Evolutionary conservation across 2,329 filamentous ascomycete species (phyloP), one percentile per base, ranked within the genome.

Genomic region (Colletotrichum musicola): DNA sequence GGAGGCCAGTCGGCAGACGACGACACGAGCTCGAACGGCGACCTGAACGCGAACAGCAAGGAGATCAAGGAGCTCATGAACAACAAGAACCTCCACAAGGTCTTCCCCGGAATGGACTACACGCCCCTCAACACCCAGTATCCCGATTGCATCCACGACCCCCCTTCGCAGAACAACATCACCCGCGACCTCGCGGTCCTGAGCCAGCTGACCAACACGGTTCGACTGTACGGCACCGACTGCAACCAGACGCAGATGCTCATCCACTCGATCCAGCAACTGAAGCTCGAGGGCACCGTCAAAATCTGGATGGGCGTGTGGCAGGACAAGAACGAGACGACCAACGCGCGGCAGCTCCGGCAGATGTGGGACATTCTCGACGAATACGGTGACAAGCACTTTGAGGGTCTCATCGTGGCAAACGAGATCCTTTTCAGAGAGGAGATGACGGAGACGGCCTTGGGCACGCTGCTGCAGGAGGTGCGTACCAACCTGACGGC

Each of bases 171-270:
- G 77, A 97, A 98, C 82, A 98, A 98, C 77, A 86, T 98, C 72
- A 98, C 96, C 0, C 90, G 93, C 61, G 95, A 98, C 77, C 84
- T 98, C 67, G 95, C 96, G 1, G 91, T 98, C 10, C 89, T 98
- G 59, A 94, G 93, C 13, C 94, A 97, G 78, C 85, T 98, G 50
- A 97, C 94, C 68, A 95, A 97, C 77, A 91, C 90, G 3, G 88
- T 98, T 55, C 91, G 95, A 7, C 85, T 98, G 1, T 98, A 98
- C 78, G 95, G 95, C 57, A 98, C 94, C 13, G 95, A 98, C 81
- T 98, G 95, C 86, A 98, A 98, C 80, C 95, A 98, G 81, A 98
- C 95, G 0, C 89, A 97, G 79, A 96, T 98, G 92, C 89, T 97
- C 1, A 83, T 98, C 9, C 91, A 96, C 74, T 91, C 95, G 20